phyloP scores from a whole-genome alignment of 805 yeast genomes.

The Zygotorulaspora danielsina region DNA sequence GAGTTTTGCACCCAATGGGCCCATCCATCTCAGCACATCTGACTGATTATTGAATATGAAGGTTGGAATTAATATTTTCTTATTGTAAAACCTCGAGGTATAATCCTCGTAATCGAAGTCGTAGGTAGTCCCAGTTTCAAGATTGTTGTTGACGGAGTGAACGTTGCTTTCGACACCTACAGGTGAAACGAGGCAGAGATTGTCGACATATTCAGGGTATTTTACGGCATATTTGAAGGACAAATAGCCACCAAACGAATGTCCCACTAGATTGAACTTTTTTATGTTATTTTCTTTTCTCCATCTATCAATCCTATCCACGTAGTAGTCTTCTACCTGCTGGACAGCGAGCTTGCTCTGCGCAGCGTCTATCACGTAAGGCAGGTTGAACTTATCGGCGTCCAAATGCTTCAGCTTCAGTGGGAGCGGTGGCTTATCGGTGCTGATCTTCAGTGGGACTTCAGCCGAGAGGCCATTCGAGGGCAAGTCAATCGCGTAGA shows the following conservation, averaged over 20 bases:
- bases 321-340: slow-evolving; percentile 52
- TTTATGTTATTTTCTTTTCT: slow-evolving; percentile 45
- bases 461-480: slow-evolving; percentile 68
- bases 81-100: slow-evolving; percentile 38
- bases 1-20: slow-evolving; percentile 40
- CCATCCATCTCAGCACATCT: slow-evolving; percentile 44
- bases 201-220: slow-evolving; percentile 51
- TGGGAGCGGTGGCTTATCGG: slow-evolving; percentile 10
- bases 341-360: slow-evolving; percentile 22
- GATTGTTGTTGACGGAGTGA: slow-evolving; percentile 46
- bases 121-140: slow-evolving; percentile 18
- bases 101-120: slow-evolving; percentile 38
- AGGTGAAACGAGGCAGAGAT: slow-evolving; percentile 63
- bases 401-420: slow-evolving; percentile 36
- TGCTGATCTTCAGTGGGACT: slow-evolving; percentile 31
- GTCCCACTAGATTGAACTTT: slow-evolving; percentile 63
- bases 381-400: slow-evolving; percentile 20
- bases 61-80: slow-evolving; percentile 31
- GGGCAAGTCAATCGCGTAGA: slow-evolving; percentile 67
- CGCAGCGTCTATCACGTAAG: slow-evolving; percentile 17
- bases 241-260: slow-evolving; percentile 76
- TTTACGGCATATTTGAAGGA: slow-evolving; percentile 58
- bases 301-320: slow-evolving; percentile 63
- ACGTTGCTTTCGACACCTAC: slow-evolving; percentile 73
- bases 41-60: slow-evolving; percentile 40